Percentiles rank a stretch among this genome's conserved stretches.
Evolutionary conservation across 1,284 basidiomycete genomes (phyloP).

Genomic region (Melampsora larici-populina): DNA sequence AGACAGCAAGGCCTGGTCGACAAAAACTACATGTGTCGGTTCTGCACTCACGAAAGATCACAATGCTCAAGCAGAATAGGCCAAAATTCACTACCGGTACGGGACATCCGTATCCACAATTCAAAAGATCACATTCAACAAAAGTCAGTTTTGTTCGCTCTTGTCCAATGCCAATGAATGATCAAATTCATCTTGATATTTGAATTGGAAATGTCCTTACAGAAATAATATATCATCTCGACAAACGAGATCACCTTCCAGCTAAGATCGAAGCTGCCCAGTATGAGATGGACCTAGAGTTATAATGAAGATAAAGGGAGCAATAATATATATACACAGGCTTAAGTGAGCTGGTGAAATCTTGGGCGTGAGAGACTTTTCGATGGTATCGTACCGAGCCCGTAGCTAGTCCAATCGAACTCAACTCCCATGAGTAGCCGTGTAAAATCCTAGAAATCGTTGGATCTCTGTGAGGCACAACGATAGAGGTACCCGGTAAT

Average conservation of each 20-base stretch:
- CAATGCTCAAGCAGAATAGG: background rate
- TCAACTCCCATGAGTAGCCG: background rate
- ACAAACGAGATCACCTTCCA: background rate
- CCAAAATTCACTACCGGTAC: background rate
- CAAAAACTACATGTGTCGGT: background rate
- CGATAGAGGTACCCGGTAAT: background rate
- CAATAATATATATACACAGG: background rate
- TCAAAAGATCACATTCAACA: background rate
- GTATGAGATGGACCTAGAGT: background rate
- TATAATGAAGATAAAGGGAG: background rate
- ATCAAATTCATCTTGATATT: background rate
- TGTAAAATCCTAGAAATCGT: background rate
- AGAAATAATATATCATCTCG: background rate
- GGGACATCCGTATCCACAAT: background rate
- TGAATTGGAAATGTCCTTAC: background rate
- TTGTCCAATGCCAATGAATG: background rate
- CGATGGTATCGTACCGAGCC: background rate
- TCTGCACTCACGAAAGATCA: background rate
- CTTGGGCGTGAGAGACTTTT: background rate
- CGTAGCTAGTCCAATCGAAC: background rate
- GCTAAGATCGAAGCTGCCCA: background rate
- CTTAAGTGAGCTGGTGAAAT: background rate
- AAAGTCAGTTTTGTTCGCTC: background rate
- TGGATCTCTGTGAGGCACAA: background rate
- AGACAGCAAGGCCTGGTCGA: background rate